Evolutionary conservation across 2,329 filamentous ascomycete species (phyloP).

Genomic region (Diaporthe aspalathi): DNA sequence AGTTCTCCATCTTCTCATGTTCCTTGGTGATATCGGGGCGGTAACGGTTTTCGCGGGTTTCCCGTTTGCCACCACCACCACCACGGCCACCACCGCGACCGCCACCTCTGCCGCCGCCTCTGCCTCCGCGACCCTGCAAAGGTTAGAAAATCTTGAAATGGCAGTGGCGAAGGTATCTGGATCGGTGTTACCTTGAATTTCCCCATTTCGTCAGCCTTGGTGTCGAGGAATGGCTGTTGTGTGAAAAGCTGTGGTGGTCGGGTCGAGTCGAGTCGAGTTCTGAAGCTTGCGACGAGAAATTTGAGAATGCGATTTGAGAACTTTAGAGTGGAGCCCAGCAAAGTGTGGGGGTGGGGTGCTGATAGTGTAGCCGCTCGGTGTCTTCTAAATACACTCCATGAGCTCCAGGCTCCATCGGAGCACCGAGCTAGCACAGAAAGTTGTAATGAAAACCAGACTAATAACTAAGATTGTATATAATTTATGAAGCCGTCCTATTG

Average conservation of each 20-base stretch:
- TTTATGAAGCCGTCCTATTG: no score
- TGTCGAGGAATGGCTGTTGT: conserved; percentile 21
- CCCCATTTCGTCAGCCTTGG: conserved; percentile 22
- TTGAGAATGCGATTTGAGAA: conserved; percentile 23
- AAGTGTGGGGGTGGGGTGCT: conserved; percentile 18
- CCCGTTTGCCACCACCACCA: conserved; percentile 52
- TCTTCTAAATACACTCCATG: not conserved
- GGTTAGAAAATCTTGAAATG: not conserved
- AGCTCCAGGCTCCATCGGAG: not conserved
- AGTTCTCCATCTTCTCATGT: conserved; percentile 87
- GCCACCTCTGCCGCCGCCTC: conserved; percentile 37
- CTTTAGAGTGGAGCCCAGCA: not conserved
- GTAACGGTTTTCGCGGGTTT: conserved; percentile 58
- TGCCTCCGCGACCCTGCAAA: conserved; percentile 29
- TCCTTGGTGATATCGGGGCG: conserved; percentile 74
- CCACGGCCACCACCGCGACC: conserved; percentile 43
- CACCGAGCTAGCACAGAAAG: not conserved
- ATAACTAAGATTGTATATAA: no score
- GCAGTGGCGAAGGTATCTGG: not conserved
- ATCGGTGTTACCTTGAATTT: not conserved
- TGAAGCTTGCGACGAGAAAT: conserved; percentile 22
- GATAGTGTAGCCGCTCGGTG: conserved; percentile 10
- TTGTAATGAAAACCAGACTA: no score
- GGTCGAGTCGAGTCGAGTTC: not conserved
- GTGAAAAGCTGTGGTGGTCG: conserved; percentile 2